Base-by-base conservation (phyloP, 345 rosid genomes). In the Eucalyptus tenuipes region DNA sequence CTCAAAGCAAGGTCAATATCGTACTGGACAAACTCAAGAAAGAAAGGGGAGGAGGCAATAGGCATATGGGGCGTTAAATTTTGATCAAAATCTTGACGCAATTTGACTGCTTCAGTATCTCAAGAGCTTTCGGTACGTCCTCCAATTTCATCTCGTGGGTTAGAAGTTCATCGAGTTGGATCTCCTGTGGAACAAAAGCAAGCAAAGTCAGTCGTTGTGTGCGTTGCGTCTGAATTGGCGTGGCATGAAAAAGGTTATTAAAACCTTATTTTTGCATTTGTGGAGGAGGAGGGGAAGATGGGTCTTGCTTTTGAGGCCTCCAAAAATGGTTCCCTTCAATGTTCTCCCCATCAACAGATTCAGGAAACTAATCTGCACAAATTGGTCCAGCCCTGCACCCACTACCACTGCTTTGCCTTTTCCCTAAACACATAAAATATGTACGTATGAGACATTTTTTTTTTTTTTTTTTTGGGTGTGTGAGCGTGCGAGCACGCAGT, bases 251-350 rank as follows among this genome's bases (percentile, higher is more conserved):
- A 57, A 45, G 10, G 17, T 16, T 4, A 42, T 31, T 24, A 37
- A 17, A 86, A 90, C 93, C 92, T 93, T 93, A 40, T 93, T 90
- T 88, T 91, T 91, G 92, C 94, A 94, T 71, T 93, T 94, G 15
- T 91, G 64, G 49, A 95, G 86, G 48, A 95, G 29, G n/a, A 89
- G 14, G n/a, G 96, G 94, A 49, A 95, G 90, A 9, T 95, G 93
- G 7, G 94, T 91, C 84, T 92, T 94, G 55, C 90, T 87, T 91
- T 94, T 95, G 88, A 94, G 90, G 86, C 96, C 97, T 71, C 97
- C 98, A n/a, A 95, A 95, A 80, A 92, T 22, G 44, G 94, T 88
- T 4, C 94, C 98, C 90, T 90, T 93, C 42, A 93, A 87, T 84
- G 92, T 95, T 90, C 94, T 94, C 53, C 97, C 94, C 24, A 80